Conservation (phyloP, 2,329 filamentous ascomycete genomes). For the Decorospora gaudefroyi region DNA sequence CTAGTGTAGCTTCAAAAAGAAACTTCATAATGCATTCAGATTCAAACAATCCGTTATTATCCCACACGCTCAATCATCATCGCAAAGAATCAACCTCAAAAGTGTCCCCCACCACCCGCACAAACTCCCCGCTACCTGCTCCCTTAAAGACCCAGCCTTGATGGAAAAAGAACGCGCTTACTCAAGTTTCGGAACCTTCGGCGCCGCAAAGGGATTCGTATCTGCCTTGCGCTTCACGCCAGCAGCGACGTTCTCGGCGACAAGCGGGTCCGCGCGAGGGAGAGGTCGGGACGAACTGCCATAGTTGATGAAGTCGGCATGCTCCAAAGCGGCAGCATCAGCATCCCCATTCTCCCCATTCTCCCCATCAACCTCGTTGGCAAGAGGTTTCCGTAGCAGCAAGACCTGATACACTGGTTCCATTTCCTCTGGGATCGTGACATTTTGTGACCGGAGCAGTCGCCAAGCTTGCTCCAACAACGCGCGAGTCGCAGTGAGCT, state of each 20-base stretch:
- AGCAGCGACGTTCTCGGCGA: neutral
- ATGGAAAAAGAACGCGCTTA: too few species aligned
- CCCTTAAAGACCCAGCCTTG: too few species aligned
- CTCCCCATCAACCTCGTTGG: neutral
- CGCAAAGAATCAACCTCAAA: too few species aligned
- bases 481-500: neutral
- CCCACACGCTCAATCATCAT: too few species aligned
- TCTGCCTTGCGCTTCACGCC: neutral
- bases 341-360: neutral
- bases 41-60: too few species aligned
- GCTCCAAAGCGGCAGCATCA: neutral
- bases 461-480: slow-evolving; percentile 2
- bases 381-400: neutral
- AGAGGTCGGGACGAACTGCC: neutral
- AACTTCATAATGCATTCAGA: too few species aligned
- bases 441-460: slow-evolving; percentile 2
- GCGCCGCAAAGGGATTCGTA: neutral
- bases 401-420: slow-evolving; percentile 1
- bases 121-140: too few species aligned
- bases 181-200: too few species aligned
- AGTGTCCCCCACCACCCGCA: too few species aligned
- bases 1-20: too few species aligned
- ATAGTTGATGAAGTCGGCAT: neutral
- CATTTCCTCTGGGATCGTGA: slow-evolving; percentile 8
- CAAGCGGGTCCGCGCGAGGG: neutral